A percentile compares a stretch with the other conserved stretches of the same genome.
Evolutionary conservation across 2,329 filamentous ascomycete species (phyloP).

Genomic region (Cladophialophora bantiana): DNA sequence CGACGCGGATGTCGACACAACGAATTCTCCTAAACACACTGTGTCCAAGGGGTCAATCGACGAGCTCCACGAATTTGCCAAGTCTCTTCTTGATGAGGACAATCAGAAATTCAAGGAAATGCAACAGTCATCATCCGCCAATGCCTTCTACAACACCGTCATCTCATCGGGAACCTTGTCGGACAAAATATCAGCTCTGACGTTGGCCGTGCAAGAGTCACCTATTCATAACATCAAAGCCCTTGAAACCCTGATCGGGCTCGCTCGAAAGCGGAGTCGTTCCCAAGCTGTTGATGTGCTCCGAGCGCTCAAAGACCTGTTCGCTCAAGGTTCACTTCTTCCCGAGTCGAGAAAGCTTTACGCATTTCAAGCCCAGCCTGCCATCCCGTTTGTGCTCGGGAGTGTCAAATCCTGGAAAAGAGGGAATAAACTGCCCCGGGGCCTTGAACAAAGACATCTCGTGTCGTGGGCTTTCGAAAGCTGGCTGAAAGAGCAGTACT

Average conservation of each 20-base stretch:
- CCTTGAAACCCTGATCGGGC: conserved; percentile 78
- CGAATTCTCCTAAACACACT: conserved; percentile 35
- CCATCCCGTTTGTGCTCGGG: conserved; percentile 68
- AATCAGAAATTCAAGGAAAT: conserved; percentile 75
- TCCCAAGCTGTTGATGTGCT: conserved; percentile 92
- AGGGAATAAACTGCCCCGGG: conserved; percentile 74
- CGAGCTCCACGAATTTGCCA: conserved; percentile 70
- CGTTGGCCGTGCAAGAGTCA: conserved; percentile 92
- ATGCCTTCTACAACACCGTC: conserved; percentile 96
- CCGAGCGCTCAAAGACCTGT: conserved; percentile 89
- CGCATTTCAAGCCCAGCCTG: conserved; percentile 79
- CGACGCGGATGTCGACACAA: conserved; percentile 23
- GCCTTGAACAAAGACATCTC: conserved; percentile 76
- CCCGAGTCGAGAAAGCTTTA: conserved; percentile 82
- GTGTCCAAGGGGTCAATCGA: conserved; percentile 46
- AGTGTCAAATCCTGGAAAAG: conserved; percentile 67
- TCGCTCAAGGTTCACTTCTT: conserved; percentile 85
- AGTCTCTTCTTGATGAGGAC: conserved; percentile 77
- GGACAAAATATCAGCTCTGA: conserved; percentile 95
- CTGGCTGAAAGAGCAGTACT: conserved; percentile 93
- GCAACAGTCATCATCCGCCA: conserved; percentile 78
- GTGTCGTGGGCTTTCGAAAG: conserved; percentile 92
- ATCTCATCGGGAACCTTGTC: conserved; percentile 96
- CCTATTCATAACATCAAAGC: conserved; percentile 91
- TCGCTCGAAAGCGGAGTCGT: conserved; percentile 93